Evolutionary conservation across 2,329 filamentous ascomycete genomes (phyloP).

Genomic region (Endoconidiophora laricicola): DNA sequence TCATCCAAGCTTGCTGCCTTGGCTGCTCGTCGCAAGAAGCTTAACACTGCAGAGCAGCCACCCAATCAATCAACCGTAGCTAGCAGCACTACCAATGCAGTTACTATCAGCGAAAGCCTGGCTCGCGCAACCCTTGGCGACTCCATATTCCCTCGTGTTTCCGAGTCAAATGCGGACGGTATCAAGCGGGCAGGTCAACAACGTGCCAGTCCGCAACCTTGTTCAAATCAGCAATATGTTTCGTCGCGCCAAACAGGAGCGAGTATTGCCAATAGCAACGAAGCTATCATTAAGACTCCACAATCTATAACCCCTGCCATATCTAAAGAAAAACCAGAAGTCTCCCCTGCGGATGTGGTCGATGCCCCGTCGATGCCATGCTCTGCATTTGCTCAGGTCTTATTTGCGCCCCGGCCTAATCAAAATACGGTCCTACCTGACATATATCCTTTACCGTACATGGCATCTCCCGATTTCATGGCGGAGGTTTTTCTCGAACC

Average conservation of each 20-base stretch:
- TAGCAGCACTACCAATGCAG: neutral
- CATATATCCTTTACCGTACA: conserved; percentile 31
- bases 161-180: neutral
- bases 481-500: conserved; percentile 60
- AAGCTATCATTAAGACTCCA: neutral
- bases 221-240: neutral
- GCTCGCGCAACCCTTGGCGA: conserved; percentile 1
- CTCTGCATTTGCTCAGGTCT: conserved; percentile 40
- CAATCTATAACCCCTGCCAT: neutral
- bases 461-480: conserved; percentile 31
- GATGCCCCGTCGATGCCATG: conserved; percentile 19
- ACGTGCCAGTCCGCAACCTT: neutral
- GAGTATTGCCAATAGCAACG: no score
- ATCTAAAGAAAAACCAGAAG: neutral
- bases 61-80: neutral
- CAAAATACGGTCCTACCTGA: conserved; percentile 16
- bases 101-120: conserved; percentile 2
- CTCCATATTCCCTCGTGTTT: neutral
- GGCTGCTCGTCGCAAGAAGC: conserved; percentile 73
- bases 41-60: conserved; percentile 39
- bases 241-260: neutral
- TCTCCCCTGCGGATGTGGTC: neutral
- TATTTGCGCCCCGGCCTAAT: conserved; percentile 28
- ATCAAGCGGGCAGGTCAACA: neutral
- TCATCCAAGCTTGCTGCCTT: conserved; percentile 79